Conservation (phyloP, 31 red algal species). For the Asparagopsis taxiformis region DNA sequence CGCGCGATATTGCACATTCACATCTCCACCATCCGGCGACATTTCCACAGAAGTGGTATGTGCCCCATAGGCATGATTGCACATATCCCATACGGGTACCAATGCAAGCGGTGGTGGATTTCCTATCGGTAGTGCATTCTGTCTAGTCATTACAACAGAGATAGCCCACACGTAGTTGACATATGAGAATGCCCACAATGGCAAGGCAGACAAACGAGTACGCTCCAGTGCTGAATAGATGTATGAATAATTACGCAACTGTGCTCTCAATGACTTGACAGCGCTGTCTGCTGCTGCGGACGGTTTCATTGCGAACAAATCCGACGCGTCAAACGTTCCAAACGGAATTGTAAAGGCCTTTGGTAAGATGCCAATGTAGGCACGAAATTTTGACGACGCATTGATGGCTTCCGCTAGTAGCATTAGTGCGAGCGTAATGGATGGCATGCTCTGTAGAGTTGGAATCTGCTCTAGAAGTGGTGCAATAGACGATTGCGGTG, state of each 20-base stretch:
- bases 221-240: slow-evolving; percentile 17
- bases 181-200: slow-evolving; percentile 18
- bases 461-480: slow-evolving; percentile 23
- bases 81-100: slow-evolving; percentile 76
- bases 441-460: slow-evolving; percentile 24
- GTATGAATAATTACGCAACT: slow-evolving; percentile 33
- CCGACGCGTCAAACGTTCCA: slow-evolving; percentile 14
- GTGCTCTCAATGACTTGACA: slow-evolving; percentile 35
- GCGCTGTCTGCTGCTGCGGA: slow-evolving; percentile 28
- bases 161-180: slow-evolving; percentile 56
- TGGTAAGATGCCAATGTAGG: slow-evolving; percentile 54
- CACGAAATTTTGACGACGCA: slow-evolving; percentile 3
- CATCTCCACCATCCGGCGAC: neutral
- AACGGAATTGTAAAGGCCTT: slow-evolving; percentile 41
- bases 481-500: slow-evolving; percentile 10
- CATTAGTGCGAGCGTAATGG: slow-evolving; percentile 31
- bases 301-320: slow-evolving; percentile 22
- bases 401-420: slow-evolving; percentile 32
- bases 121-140: slow-evolving; percentile 37
- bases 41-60: slow-evolving; percentile 37
- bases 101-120: slow-evolving; percentile 31
- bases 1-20: slow-evolving; percentile 57
- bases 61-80: slow-evolving; percentile 48
- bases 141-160: slow-evolving; percentile 65
- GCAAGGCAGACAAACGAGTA: slow-evolving; percentile 3